A percentile compares a stretch with the other conserved stretches of the same genome.
Conservation (phyloP, 2,329 filamentous ascomycete species). For the Aureobasidium musti region DNA sequence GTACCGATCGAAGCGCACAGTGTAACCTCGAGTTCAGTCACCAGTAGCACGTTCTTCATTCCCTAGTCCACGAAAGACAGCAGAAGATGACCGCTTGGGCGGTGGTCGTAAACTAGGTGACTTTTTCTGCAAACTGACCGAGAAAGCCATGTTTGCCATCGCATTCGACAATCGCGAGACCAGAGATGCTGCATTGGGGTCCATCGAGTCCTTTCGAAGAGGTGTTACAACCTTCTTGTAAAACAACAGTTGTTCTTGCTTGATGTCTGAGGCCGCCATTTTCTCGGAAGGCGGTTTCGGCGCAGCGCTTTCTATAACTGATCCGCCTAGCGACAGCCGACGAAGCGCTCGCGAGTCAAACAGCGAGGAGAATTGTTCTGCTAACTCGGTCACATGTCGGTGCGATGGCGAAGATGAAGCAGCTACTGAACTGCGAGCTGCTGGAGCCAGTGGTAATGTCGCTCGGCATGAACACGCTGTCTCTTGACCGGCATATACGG, state of each 20-base stretch:
- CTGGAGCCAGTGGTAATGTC: too few relatives aligned
- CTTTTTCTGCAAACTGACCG: background rate
- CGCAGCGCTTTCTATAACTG: background rate
- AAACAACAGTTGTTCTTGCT: too few relatives aligned
- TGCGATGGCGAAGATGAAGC: background rate
- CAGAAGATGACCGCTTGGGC: constrained; percentile 13
- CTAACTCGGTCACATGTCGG: background rate
- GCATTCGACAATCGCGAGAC: constrained; percentile 2
- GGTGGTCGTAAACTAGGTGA: background rate
- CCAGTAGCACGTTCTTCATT: constrained; percentile 22
- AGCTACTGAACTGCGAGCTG: background rate
- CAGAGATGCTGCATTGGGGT: background rate
- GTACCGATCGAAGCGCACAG: background rate
- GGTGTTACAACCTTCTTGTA: background rate
- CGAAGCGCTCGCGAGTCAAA: constrained; percentile 2
- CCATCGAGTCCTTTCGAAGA: background rate
- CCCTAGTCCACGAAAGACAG: constrained; percentile 10
- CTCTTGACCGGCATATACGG: background rate
- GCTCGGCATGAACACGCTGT: background rate
- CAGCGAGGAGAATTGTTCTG: constrained; percentile 1
- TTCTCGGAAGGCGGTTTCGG: background rate
- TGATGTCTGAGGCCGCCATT: rapidly evolving
- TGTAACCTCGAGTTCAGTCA: background rate
- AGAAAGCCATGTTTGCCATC: constrained; percentile 4
- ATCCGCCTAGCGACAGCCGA: background rate